Percentiles rank a stretch among this genome's conserved stretches.
Conservation (phyloP, 75 land plant species). For the Sequoiadendron giganteum region DNA sequence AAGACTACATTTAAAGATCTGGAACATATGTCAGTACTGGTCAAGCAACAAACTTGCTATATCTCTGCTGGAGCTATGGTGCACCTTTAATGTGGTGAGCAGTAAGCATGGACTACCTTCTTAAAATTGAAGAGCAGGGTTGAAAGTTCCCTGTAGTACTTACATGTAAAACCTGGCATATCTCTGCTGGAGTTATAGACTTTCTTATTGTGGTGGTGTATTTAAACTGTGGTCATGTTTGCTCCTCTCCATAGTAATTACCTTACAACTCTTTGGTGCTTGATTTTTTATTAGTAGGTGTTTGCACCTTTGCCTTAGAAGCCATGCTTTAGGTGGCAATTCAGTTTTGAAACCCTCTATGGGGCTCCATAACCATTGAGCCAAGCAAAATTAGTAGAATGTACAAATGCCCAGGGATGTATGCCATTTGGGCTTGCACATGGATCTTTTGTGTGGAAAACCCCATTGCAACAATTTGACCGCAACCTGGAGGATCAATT, state of each 20-base stretch:
- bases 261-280: background rate
- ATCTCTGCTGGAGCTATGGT: background rate
- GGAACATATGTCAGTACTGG: too few species aligned
- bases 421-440: background rate
- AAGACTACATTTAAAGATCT: too few species aligned
- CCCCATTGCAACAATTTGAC: background rate
- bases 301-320: background rate
- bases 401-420: background rate
- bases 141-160: background rate
- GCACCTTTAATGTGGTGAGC: background rate
- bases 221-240: background rate
- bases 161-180: background rate
- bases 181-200: background rate
- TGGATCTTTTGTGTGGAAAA: background rate
- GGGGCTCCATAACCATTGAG: background rate
- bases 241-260: background rate
- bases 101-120: background rate
- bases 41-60: too few species aligned
- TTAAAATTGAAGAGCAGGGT: background rate
- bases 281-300: background rate
- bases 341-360: background rate
- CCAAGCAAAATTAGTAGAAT: too few species aligned
- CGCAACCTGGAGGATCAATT: background rate
- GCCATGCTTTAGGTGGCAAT: background rate
- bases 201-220: background rate